Evolutionary conservation across 78 protist genomes (phyloP).

Genomic region (Cavenderia fasciculata): DNA sequence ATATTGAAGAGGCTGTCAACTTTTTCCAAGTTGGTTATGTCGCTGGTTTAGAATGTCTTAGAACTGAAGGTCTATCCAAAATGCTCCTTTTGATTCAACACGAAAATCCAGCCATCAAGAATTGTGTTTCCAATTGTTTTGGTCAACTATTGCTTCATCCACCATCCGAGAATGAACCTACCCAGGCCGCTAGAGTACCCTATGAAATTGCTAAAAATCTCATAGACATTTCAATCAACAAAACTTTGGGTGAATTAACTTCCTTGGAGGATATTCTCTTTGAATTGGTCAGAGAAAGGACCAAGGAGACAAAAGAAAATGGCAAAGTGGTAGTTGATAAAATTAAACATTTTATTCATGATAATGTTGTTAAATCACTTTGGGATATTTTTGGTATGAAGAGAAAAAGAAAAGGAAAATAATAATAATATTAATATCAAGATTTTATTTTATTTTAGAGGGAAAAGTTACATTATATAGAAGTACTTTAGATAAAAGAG

Average conservation of each 20-base stretch:
- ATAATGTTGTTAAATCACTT: slow-evolving; percentile 24
- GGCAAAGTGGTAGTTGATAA: too few species aligned
- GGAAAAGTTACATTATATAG: neutral
- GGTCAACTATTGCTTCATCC: slow-evolving; percentile 13
- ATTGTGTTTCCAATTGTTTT: slow-evolving; percentile 38
- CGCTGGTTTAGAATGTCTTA: neutral
- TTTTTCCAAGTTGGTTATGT: slow-evolving; percentile 42
- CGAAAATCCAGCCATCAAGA: slow-evolving; percentile 16
- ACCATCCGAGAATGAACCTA: neutral
- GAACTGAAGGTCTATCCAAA: too few species aligned
- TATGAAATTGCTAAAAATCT: slow-evolving; percentile 17
- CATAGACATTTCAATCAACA: slow-evolving; percentile 6
- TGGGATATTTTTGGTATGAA: slow-evolving; percentile 84
- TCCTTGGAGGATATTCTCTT: too few species aligned
- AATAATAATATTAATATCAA: too few species aligned
- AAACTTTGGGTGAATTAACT: slow-evolving; percentile 77
- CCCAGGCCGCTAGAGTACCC: neutral
- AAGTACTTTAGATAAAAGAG: slow-evolving; percentile 22
- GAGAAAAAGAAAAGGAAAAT: too few species aligned
- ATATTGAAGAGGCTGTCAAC: slow-evolving; percentile 58
- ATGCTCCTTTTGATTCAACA: slow-evolving; percentile 2
- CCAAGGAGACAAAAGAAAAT: too few species aligned
- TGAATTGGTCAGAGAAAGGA: slow-evolving; percentile 51
- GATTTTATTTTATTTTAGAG: too few species aligned
- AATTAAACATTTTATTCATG: neutral